Evolutionary conservation across 2,329 filamentous ascomycete species (phyloP), one percentile per base, ranked within the genome.

Genomic region (Colletotrichum australisinense): DNA sequence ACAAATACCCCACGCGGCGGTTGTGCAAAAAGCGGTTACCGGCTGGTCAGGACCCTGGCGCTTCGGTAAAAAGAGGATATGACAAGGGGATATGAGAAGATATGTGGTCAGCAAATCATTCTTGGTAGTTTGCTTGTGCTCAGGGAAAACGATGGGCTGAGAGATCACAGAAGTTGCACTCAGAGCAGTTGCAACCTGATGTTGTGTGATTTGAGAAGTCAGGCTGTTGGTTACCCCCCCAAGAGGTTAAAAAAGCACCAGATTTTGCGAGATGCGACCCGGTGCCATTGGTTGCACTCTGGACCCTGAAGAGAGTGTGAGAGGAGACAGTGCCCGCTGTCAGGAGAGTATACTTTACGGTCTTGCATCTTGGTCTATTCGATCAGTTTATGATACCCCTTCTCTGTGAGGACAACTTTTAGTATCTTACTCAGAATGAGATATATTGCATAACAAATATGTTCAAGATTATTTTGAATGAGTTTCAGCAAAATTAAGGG

Each of bases 201-300:
- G 67, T 69, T 59, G 65, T 70, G 67, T 60, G 58, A 73, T 73
- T 46, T 58, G 60, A 55, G 32, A 71, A 73, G 71, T 66, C 67
- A 66, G 62, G 62, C 62, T 52, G 71, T 66, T 71, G 67, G 35
- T 57, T 63, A 60, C 67, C 52, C 52, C 60, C 60, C 53, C 46
- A 32, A 70, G 56, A 64, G 56, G 60, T 32, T 32, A 70, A 73
- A 73, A 73, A 73, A 60, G 46, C 70, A 69, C 66, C 69, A 64
- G 42, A 69, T 72, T 72, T 72, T 72, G 66, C 58, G 53, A 72
- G 70, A 26, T 52, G 60, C 46, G 60, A 57, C 71, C n/a, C 12
- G 11, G 46, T 70, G 66, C 60, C 24, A 73, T 73, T 73, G 60
- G 71, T 42, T 57, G 62, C 35, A 57, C 30, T 38, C 69, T 52